Conservation (phyloP, 2,329 filamentous ascomycete genomes). For the Leptographium procerum region DNA sequence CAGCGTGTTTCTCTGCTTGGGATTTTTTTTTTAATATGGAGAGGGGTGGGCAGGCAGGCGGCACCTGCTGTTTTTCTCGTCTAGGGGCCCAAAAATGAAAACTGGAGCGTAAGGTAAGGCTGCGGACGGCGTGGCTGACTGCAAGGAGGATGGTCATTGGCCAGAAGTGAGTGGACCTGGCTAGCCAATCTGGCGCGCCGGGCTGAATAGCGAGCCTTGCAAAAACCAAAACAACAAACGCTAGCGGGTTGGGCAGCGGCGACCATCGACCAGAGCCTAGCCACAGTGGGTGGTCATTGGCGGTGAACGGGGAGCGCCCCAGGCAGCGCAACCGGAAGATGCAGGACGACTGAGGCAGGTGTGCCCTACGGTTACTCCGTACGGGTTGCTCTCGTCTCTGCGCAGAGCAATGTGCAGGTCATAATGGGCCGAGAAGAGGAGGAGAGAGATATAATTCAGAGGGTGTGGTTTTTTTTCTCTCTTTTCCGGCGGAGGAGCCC, state of each 20-base stretch:
- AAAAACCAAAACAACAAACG: background rate
- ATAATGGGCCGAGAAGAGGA: background rate
- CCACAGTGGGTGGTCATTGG: background rate
- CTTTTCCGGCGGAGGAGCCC: background rate
- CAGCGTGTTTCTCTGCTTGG: background rate
- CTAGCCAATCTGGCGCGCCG: background rate
- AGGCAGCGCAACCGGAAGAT: background rate
- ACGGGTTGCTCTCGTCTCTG: too few relatives aligned
- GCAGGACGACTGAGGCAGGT: background rate
- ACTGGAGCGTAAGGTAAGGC: background rate
- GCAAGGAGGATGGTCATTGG: background rate
- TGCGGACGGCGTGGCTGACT: background rate
- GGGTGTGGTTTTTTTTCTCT: background rate
- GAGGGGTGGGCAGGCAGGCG: background rate
- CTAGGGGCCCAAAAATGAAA: background rate
- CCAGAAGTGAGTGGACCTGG: background rate
- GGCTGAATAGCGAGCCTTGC: conserved; percentile 1
- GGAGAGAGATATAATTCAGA: too few relatives aligned
- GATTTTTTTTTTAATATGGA: background rate
- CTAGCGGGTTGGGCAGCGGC: conserved; percentile 1
- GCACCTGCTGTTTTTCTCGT: background rate
- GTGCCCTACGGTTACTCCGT: background rate
- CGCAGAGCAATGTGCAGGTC: background rate
- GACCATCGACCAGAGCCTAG: background rate
- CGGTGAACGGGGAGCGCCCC: background rate